Percentiles rank a stretch among this genome's conserved stretches.
Conservation (phyloP, 306 rosid genomes). For the Rubus parviflorus region DNA sequence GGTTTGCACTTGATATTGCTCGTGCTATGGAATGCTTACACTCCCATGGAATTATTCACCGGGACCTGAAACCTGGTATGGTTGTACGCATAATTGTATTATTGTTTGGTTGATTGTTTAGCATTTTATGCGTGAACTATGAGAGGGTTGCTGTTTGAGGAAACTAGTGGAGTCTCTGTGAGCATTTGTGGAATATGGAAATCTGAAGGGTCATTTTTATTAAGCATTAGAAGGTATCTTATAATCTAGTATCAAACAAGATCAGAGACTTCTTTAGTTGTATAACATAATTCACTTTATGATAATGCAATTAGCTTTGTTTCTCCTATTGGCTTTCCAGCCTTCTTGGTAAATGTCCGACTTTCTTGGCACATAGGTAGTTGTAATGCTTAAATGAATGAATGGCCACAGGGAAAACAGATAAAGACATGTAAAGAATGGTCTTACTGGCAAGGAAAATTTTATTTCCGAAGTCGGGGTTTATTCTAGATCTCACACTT, state of each 20-base stretch:
- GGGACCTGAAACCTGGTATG: slow-evolving; percentile 93
- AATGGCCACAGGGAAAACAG: neutral
- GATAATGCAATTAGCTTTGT: neutral
- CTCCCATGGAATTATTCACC: slow-evolving; percentile 93
- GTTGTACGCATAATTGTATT: neutral
- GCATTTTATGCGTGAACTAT: neutral
- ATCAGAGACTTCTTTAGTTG: neutral
- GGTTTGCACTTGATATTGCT: slow-evolving; percentile 84
- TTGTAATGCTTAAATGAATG: neutral
- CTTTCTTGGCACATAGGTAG: neutral
- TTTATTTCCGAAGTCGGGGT: neutral
- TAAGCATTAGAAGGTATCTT: neutral
- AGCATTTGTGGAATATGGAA: neutral
- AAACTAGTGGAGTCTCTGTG: neutral
- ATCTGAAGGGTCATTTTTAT: neutral
- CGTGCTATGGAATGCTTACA: slow-evolving; percentile 90
- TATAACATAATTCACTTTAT: neutral
- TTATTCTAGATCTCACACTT: slow-evolving; percentile 2
- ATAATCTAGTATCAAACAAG: neutral
- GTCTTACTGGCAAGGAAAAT: neutral
- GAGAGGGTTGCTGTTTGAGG: neutral
- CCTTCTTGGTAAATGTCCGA: neutral
- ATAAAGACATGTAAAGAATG: neutral
- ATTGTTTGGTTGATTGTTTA: slow-evolving; percentile 14
- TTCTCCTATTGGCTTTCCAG: neutral